A percentile compares a stretch with the other conserved stretches of the same genome.
Evolutionary conservation across 2,329 filamentous ascomycete species (phyloP).

Genomic region (Cladophialophora chaetospira): DNA sequence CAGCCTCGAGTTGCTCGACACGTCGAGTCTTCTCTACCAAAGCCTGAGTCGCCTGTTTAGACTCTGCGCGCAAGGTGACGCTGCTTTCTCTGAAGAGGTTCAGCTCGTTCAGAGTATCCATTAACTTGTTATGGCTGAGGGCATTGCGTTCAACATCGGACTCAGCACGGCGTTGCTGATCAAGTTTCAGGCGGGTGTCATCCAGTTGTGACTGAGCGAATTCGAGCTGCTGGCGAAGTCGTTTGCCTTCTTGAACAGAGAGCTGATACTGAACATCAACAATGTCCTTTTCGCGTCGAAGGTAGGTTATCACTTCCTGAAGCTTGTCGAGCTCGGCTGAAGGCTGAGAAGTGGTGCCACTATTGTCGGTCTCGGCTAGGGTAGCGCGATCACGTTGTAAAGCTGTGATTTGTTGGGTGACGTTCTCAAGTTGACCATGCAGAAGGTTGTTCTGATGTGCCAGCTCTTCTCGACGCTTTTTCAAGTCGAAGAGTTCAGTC

Average conservation of each 20-base stretch:
- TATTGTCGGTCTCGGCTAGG: slow-evolving; percentile 54
- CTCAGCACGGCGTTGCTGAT: slow-evolving; percentile 79
- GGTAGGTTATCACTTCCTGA: slow-evolving; percentile 85
- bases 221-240: slow-evolving; percentile 85
- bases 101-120: slow-evolving; percentile 92
- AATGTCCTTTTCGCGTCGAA: slow-evolving; percentile 96
- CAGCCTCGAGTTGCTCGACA: slow-evolving; percentile 71
- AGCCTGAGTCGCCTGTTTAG: slow-evolving; percentile 74
- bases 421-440: slow-evolving; percentile 82
- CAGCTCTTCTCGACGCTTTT: slow-evolving; percentile 77
- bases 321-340: slow-evolving; percentile 70
- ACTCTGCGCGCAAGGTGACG: slow-evolving; percentile 83
- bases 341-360: slow-evolving; percentile 50
- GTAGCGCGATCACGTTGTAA: slow-evolving; percentile 74
- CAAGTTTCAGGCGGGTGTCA: slow-evolving; percentile 81
- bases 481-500: slow-evolving; percentile 77
- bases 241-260: slow-evolving; percentile 82
- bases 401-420: slow-evolving; percentile 75
- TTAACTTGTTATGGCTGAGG: slow-evolving; percentile 82
- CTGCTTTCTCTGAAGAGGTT: slow-evolving; percentile 96
- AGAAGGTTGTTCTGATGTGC: slow-evolving; percentile 88
- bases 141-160: slow-evolving; percentile 72
- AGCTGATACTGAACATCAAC: slow-evolving; percentile 94
- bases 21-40: slow-evolving; percentile 73
- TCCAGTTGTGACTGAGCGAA: slow-evolving; percentile 87